Evolutionary conservation across 108 stramenopile genomes (phyloP).

Genomic region (Mediolabrus comicus): DNA sequence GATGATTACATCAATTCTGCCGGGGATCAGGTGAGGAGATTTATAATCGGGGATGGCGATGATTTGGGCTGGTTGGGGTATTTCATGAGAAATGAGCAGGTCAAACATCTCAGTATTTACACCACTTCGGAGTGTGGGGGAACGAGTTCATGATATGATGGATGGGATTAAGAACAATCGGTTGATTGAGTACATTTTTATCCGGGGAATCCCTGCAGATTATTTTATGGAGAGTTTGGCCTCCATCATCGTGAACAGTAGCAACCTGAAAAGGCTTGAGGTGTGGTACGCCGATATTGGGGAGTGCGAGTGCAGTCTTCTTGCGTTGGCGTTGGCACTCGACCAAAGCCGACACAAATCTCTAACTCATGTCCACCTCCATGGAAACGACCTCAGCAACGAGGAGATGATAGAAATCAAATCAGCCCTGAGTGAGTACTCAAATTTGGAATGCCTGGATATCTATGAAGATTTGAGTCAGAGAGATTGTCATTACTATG

Average conservation of each 20-base stretch:
- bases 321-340: background rate
- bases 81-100: background rate
- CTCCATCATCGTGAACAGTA: background rate
- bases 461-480: background rate
- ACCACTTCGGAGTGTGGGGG: too few relatives aligned
- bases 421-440: background rate
- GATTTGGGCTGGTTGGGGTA: background rate
- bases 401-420: background rate
- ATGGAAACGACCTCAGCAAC: background rate
- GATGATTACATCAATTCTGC: background rate
- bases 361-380: background rate
- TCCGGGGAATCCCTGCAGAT: background rate
- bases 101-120: background rate
- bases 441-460: background rate
- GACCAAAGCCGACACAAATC: background rate
- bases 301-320: too few relatives aligned
- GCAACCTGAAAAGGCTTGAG: background rate
- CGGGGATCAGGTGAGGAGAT: background rate
- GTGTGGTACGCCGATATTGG: background rate
- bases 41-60: background rate
- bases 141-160: background rate
- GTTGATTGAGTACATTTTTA: background rate
- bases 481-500: background rate
- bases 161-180: background rate
- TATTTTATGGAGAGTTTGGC: background rate